Evolutionary conservation across 305 asterid genomes (phyloP), one percentile per base, ranked within the genome.

Genomic region (Fraxinus paxiana): DNA sequence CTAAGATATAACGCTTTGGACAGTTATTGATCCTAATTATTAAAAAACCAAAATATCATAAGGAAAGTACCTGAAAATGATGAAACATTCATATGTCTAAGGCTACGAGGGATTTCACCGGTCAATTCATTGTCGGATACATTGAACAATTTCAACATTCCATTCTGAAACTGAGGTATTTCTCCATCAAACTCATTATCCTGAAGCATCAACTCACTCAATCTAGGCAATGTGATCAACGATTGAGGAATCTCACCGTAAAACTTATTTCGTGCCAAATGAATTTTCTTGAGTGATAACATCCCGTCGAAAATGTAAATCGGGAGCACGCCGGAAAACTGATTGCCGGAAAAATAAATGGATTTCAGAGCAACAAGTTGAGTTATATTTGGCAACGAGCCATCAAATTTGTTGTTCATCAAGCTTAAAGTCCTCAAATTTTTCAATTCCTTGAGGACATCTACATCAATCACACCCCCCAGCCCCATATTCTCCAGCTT

Each of bases 191-290:
- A 90, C 5, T 77, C 51, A 51, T 92, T 92, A 34, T 87, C 81
- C 26, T 90, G 83, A 65, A 92, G 84, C 86, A 30, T 82, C 81
- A 92, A 46, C 81, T 90, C 94, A n/a, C 41, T 77, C 9, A 92
- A 88, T 85, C 73, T 84, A 5, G 89, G 90, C 87, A 89, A 80
- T 1, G 48, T 46, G 7, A 82, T 73, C 12, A 91, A 76, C 0
- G 93, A 83, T 1, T n/a, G 28, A 0, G 97, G 95, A 56, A 92
- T 87, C 20, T n/a, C n/a, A 0, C 97, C 97, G 0, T 83, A 77
- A 3, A 92, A 85, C 4, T 70, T 31, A 81, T 92, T 92, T 73
- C 82, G 77, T 0, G 87, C 86, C 89, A 92, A 18, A 77, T 91
- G 84, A 61, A 92, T 76, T 61, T 88, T 90, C 88, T 84, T 88